These are phyloP conservation scores for Sugiyamaella castrensis DNA, from an alignment of 1,139 yeast species.

Conservation along the genomic window DNA sequence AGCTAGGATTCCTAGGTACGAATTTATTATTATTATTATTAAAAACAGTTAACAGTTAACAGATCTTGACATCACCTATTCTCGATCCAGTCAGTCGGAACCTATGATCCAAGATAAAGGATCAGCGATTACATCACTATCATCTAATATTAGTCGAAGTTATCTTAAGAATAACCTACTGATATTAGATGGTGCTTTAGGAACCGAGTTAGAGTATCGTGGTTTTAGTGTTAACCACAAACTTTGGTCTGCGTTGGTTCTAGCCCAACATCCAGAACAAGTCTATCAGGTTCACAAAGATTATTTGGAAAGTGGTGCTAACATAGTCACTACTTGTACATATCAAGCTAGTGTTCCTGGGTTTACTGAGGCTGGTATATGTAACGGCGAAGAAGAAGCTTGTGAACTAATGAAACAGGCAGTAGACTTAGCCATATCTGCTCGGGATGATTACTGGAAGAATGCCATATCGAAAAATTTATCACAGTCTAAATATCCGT, in stretches of 20 bases:
- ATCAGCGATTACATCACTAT: no score
- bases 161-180: constrained; percentile 14
- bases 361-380: constrained; percentile 37
- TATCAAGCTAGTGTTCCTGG: constrained; percentile 57
- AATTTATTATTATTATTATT: no score
- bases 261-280: constrained; percentile 47
- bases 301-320: constrained; percentile 55
- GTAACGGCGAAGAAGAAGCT: constrained; percentile 34
- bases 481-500: constrained; percentile 18
- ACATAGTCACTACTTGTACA: constrained; percentile 55
- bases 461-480: no score
- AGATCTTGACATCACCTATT: not conserved
- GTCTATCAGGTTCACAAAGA: constrained; percentile 50
- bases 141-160: not conserved
- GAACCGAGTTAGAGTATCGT: constrained; percentile 43
- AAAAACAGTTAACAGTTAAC: no score
- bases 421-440: constrained; percentile 28
- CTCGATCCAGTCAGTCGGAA: not conserved
- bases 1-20: no score
- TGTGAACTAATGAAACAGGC: constrained; percentile 31
- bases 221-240: constrained; percentile 41
- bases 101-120: no score
- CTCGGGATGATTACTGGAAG: constrained; percentile 16
- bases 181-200: constrained; percentile 47
- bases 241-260: constrained; percentile 62